Evolutionary conservation across 1,284 basidiomycete genomes (phyloP).

Genomic region (Irpex sp.): DNA sequence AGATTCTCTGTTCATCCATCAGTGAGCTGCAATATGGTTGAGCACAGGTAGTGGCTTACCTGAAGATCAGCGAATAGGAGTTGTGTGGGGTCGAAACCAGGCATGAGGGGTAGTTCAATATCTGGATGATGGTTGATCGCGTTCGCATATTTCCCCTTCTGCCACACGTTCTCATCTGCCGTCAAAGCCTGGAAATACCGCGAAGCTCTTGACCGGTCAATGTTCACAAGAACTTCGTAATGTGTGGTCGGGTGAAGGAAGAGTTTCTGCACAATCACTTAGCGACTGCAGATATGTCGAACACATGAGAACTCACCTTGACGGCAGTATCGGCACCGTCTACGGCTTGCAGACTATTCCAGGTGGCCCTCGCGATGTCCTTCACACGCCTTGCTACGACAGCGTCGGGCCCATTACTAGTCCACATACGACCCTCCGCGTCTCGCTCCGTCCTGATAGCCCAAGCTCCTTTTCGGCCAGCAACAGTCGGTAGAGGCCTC

Average conservation of each 20-base stretch:
- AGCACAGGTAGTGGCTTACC: too few relatives aligned
- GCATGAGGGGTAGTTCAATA: constrained; percentile 35
- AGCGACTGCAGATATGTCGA: not conserved
- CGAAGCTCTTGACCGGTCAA: constrained; percentile 61
- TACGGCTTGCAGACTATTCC: constrained; percentile 39
- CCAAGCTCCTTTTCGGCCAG: constrained; percentile 40
- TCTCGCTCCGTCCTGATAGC: constrained; percentile 81
- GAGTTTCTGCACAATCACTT: constrained; percentile 46
- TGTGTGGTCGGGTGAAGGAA: constrained; percentile 81
- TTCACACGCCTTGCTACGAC: constrained; percentile 68
- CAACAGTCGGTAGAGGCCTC: not conserved
- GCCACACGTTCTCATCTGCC: constrained; percentile 41
- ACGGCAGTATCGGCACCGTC: constrained; percentile 45
- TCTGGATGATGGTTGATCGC: constrained; percentile 15
- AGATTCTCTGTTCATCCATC: constrained; percentile 48
- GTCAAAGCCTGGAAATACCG: constrained; percentile 70
- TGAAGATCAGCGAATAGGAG: constrained; percentile 66
- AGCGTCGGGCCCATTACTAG: constrained; percentile 52
- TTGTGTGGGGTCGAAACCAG: constrained; percentile 79
- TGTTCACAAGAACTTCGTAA: constrained; percentile 83
- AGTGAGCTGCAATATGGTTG: too few relatives aligned
- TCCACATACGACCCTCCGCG: constrained; percentile 72
- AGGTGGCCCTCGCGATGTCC: constrained; percentile 70
- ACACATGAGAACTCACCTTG: constrained; percentile 35
- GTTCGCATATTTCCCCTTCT: constrained; percentile 44